Conservation (phyloP, 148 eudicot species). For the Bassia scoparia region DNA sequence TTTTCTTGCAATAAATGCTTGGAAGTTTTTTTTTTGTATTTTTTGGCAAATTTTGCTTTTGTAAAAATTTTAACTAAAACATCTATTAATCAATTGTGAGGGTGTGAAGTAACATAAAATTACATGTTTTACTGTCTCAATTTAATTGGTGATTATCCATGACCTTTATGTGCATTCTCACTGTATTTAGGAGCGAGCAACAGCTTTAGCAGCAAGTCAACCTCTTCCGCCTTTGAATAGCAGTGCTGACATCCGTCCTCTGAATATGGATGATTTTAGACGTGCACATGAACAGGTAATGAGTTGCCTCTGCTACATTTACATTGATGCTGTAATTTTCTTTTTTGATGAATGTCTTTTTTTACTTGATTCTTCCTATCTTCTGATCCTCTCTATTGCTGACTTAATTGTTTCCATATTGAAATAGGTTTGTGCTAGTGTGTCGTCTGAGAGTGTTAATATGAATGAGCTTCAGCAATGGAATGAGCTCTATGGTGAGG, state of each 20-base stretch:
- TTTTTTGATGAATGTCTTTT: background rate
- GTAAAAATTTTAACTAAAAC: too few relatives aligned
- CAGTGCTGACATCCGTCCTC: constrained; percentile 59
- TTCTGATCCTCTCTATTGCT: background rate
- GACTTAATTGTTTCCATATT: background rate
- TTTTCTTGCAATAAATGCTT: too few relatives aligned
- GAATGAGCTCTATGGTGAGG: constrained; percentile 96
- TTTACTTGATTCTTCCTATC: background rate
- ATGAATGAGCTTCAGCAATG: constrained; percentile 92
- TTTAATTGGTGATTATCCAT: background rate
- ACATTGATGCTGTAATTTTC: background rate
- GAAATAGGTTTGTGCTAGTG: constrained; percentile 78
- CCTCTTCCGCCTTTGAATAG: constrained; percentile 63
- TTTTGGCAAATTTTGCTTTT: too few relatives aligned
- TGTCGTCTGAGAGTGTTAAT: constrained; percentile 79
- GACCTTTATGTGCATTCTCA: constrained; percentile 10
- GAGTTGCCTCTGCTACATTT: background rate
- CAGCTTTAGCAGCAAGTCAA: constrained; percentile 73
- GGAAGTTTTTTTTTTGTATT: too few relatives aligned
- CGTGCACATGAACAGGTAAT: constrained; percentile 72
- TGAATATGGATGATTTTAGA: constrained; percentile 66
- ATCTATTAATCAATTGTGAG: too few relatives aligned
- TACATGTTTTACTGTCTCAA: background rate
- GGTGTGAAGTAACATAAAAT: background rate
- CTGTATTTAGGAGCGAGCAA: constrained; percentile 59